Percentiles rank a stretch among this genome's conserved stretches.
Conservation (phyloP, 305 asterid species). For the Rubia tinctorum region DNA sequence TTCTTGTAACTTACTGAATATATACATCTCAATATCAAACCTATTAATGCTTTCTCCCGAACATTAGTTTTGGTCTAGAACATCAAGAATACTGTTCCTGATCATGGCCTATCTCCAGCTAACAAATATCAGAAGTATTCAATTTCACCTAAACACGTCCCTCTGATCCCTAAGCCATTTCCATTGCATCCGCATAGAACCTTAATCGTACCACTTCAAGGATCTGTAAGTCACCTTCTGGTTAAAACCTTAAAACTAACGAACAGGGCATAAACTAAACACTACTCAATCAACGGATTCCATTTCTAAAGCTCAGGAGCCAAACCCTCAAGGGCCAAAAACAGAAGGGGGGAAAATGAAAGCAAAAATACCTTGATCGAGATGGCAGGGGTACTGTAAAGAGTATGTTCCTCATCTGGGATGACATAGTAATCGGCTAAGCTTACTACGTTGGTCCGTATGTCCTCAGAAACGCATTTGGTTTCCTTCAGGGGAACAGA, state of each 20-base stretch:
- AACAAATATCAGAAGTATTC: not conserved
- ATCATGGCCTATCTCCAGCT: not conserved
- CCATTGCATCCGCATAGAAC: too few species aligned
- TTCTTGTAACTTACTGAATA: not conserved
- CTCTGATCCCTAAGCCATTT: not conserved
- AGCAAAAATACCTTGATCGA: conserved; percentile 47
- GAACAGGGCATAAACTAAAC: not conserved
- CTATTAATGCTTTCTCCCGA: not conserved
- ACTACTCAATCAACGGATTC: not conserved
- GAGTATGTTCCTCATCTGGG: conserved; percentile 41
- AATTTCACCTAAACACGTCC: not conserved
- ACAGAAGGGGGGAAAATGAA: not conserved
- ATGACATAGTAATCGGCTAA: conserved; percentile 60
- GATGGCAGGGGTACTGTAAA: conserved; percentile 40
- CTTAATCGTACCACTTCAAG: not conserved
- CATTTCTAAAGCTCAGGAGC: not conserved
- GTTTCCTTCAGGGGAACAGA: conserved; percentile 58
- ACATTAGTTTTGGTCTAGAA: not conserved
- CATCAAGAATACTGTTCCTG: not conserved
- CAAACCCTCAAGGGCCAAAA: not conserved
- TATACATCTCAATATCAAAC: not conserved
- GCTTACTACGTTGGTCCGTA: conserved; percentile 64
- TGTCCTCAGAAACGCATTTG: conserved; percentile 70
- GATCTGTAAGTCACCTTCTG: not conserved
- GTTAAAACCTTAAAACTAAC: not conserved